Conservation (phyloP, 2,329 filamentous ascomycete species). For the Tolypocladium nubicola region DNA sequence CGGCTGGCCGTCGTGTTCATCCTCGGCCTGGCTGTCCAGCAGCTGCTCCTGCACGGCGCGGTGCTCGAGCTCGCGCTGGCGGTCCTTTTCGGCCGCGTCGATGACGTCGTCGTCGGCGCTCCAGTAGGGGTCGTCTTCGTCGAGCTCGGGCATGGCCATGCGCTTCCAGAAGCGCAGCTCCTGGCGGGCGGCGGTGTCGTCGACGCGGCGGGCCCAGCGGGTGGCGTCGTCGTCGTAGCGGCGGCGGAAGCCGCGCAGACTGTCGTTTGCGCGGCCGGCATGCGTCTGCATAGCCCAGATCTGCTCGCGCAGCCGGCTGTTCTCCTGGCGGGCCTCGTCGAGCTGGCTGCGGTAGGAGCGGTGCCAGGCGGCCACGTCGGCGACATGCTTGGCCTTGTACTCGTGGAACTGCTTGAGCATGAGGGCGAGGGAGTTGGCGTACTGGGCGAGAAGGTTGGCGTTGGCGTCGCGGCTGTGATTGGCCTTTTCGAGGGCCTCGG, state of each 20-base stretch:
- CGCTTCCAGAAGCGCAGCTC: constrained; percentile 57
- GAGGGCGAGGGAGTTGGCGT: constrained; percentile 43
- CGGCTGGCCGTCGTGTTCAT: constrained; percentile 22
- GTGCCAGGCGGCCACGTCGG: constrained; percentile 54
- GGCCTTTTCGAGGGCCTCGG: constrained; percentile 51
- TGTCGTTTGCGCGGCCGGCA: constrained; percentile 46
- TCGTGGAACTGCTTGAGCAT: constrained; percentile 56
- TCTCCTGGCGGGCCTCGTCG: constrained; percentile 54
- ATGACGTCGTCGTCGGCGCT: constrained; percentile 57
- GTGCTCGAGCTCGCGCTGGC: constrained; percentile 38
- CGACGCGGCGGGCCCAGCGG: constrained; percentile 41
- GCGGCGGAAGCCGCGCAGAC: constrained; percentile 45
- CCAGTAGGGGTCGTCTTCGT: constrained; percentile 50
- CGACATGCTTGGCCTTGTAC: constrained; percentile 53
- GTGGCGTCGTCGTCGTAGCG: constrained; percentile 45
- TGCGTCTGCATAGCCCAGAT: constrained; percentile 57
- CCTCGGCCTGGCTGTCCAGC: constrained; percentile 18
- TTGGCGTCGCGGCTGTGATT: constrained; percentile 52
- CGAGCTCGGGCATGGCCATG: constrained; percentile 50
- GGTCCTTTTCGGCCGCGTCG: constrained; percentile 48
- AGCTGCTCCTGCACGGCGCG: constrained; percentile 30
- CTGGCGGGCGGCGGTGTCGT: constrained; percentile 41
- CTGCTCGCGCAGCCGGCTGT: constrained; percentile 50
- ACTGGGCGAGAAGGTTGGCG: constrained; percentile 45
- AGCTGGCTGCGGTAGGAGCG: constrained; percentile 55